These are phyloP conservation scores for Kregervanrija delftensis DNA, from an alignment of 805 yeast species.

Conservation along the genomic window DNA sequence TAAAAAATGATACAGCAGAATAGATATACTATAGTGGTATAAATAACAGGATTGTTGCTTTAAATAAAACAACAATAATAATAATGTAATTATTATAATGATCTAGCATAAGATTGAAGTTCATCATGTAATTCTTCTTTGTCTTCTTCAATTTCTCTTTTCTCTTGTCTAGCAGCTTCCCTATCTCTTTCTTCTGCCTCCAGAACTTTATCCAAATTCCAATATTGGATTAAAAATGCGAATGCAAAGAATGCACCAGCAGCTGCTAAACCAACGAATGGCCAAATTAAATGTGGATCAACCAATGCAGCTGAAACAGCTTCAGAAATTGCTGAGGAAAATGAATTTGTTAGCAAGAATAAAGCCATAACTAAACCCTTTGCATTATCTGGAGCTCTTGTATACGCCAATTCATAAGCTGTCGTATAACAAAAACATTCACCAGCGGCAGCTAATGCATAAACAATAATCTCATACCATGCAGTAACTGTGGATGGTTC, in stretches of 20 bases:
- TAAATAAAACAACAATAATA: too few species aligned
- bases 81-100: too few species aligned
- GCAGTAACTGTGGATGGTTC: slow-evolving; percentile 27
- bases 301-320: slow-evolving; percentile 33
- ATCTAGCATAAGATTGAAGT: too few species aligned
- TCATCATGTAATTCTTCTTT: not conserved
- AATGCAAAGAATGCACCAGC: slow-evolving; percentile 31
- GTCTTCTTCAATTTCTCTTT: slow-evolving; percentile 5
- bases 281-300: slow-evolving; percentile 38
- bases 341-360: slow-evolving; percentile 32
- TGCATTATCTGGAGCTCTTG: slow-evolving; percentile 46
- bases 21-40: too few species aligned
- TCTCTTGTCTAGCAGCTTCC: slow-evolving; percentile 7
- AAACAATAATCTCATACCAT: slow-evolving; percentile 27
- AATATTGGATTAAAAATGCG: slow-evolving; percentile 20
- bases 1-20: too few species aligned
- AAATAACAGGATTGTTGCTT: too few species aligned
- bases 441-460: slow-evolving; percentile 39
- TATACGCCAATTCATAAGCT: slow-evolving; percentile 47
- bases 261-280: slow-evolving; percentile 33
- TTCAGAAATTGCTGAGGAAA: slow-evolving; percentile 41
- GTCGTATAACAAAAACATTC: slow-evolving; percentile 47
- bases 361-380: slow-evolving; percentile 46
- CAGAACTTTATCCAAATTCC: slow-evolving; percentile 27
- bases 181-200: slow-evolving; percentile 17